Evolutionary conservation across 2,329 filamentous ascomycete species (phyloP).

Genomic region (Paracamarosporium sp.): DNA sequence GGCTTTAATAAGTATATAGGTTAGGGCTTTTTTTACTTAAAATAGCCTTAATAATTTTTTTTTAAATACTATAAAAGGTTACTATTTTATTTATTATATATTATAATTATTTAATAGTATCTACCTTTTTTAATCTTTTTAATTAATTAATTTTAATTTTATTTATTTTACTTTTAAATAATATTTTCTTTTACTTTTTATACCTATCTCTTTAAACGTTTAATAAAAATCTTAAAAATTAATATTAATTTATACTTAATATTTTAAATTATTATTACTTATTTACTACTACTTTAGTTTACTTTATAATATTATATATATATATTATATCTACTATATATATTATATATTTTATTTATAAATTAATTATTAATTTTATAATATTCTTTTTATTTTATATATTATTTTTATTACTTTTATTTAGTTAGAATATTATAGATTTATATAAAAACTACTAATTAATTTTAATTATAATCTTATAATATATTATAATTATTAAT

Average conservation of each 20-base stretch:
- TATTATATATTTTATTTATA: too few relatives aligned
- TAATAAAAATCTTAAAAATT: constrained; percentile 9
- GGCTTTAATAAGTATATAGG: too few relatives aligned
- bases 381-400: constrained; percentile 13
- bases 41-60: constrained; percentile 26
- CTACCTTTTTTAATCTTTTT: too few relatives aligned
- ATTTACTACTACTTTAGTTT: too few relatives aligned
- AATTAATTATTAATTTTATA: too few relatives aligned
- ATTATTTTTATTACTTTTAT: constrained; percentile 20
- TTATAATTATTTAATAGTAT: constrained; percentile 15
- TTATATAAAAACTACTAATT: constrained; percentile 16
- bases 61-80: constrained; percentile 22
- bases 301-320: too few relatives aligned
- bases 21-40: constrained; percentile 20
- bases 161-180: too few relatives aligned
- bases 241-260: too few relatives aligned
- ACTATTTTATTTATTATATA: constrained; percentile 15
- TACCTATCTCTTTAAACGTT: constrained; percentile 14
- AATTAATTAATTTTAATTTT: too few relatives aligned
- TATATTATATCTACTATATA: too few relatives aligned
- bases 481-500: constrained; percentile 17
- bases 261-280: constrained; percentile 17
- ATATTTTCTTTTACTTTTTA: constrained; percentile 12
- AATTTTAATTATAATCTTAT: constrained; percentile 19
- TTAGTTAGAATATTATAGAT: constrained; percentile 14